Evolutionary conservation across 2,329 filamentous ascomycete genomes (phyloP).

Genomic region (Talaromyces islandicus): DNA sequence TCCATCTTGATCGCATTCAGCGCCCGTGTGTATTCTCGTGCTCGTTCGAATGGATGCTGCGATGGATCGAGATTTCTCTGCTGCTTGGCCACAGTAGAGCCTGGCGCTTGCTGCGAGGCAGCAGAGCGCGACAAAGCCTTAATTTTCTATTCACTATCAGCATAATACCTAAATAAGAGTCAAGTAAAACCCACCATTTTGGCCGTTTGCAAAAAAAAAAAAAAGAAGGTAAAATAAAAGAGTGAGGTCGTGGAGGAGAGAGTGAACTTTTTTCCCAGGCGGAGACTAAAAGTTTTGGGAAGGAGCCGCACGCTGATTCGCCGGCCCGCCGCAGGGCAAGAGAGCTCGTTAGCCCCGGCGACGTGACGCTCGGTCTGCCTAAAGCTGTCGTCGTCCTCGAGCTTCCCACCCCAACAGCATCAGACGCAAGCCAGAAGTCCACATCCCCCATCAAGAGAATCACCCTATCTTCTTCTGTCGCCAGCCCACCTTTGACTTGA

Average conservation of each 20-base stretch:
- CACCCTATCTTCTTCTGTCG: neutral
- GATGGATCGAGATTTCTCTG: constrained; percentile 65
- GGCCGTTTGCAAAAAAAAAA: neutral
- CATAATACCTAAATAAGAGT: neutral
- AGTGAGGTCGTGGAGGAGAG: neutral
- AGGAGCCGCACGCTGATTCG: constrained; percentile 4
- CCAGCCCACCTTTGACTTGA: constrained; percentile 4
- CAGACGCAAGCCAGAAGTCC: neutral
- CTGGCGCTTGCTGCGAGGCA: constrained; percentile 43
- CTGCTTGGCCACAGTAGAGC: constrained; percentile 39
- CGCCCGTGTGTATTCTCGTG: constrained; percentile 74
- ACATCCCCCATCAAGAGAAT: neutral
- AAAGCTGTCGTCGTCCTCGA: constrained; percentile 5
- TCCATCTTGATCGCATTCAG: constrained; percentile 86
- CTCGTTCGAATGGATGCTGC: constrained; percentile 84
- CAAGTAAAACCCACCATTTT: neutral
- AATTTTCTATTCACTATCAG: constrained; percentile 43
- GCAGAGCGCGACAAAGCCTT: constrained; percentile 47
- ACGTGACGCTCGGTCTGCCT: constrained; percentile 4
- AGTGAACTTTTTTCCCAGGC: neutral
- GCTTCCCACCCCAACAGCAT: neutral
- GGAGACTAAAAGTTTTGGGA: constrained; percentile 9
- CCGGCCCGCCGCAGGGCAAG: neutral
- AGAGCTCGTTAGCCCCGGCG: constrained; percentile 1
- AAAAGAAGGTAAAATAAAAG: too few species aligned